These are phyloP conservation scores for Penstemon eatonii DNA, from an alignment of 257 asterid genomes.

Conservation along the genomic window DNA sequence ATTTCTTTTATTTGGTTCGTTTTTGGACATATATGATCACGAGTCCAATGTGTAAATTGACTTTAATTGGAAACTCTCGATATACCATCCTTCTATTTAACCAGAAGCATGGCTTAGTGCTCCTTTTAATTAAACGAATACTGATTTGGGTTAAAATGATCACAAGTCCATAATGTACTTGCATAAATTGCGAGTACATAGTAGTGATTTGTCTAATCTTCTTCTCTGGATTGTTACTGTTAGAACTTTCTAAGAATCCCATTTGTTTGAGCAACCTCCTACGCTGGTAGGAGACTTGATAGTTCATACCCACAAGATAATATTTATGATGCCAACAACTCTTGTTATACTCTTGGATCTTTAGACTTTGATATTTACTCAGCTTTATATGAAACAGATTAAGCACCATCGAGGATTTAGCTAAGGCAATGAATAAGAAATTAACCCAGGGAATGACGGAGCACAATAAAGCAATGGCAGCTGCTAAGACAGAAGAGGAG, in stretches of 20 bases:
- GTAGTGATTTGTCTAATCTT: background rate
- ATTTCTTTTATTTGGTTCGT: too few relatives aligned
- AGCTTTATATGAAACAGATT: slow-evolving; percentile 55
- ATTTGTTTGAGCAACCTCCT: slow-evolving; percentile 7
- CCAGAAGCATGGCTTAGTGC: background rate
- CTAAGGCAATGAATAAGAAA: slow-evolving; percentile 83
- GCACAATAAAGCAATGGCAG: slow-evolving; percentile 79
- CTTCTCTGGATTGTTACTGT: background rate
- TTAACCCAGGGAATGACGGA: slow-evolving; percentile 93
- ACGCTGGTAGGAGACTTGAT: slow-evolving; percentile 6
- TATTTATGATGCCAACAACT: slow-evolving; percentile 1
- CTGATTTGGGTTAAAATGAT: background rate
- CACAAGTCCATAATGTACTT: background rate
- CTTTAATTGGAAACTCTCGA: background rate
- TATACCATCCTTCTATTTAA: background rate
- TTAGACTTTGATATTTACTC: slow-evolving; percentile 24
- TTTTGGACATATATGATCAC: background rate
- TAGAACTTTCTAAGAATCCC: background rate
- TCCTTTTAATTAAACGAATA: background rate
- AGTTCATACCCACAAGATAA: background rate
- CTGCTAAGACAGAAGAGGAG: slow-evolving; percentile 87
- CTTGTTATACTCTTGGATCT: slow-evolving; percentile 7
- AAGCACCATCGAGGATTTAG: slow-evolving; percentile 73
- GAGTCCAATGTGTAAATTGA: background rate
- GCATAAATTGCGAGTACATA: background rate